Evolutionary conservation across 805 yeast species (phyloP).

Genomic region (Candida saitoana): DNA sequence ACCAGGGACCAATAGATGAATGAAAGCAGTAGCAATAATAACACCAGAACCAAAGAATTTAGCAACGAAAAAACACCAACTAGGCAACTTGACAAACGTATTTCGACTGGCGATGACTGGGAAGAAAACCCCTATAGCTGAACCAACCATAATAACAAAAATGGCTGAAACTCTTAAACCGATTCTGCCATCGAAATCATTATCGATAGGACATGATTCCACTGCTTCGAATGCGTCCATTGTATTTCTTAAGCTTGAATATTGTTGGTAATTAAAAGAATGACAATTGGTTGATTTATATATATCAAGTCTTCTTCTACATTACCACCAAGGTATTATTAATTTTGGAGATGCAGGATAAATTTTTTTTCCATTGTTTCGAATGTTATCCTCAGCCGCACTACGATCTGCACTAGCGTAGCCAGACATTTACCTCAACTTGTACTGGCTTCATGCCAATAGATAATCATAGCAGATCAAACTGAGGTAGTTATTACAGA

Average conservation of each 20-base stretch:
- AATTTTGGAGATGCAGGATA: background rate
- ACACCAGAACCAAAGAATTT: constrained; percentile 84
- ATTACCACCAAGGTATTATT: background rate
- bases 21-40: constrained; percentile 75
- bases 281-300: too few relatives aligned
- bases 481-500: too few relatives aligned
- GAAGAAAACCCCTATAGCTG: constrained; percentile 54
- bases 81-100: constrained; percentile 56
- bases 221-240: constrained; percentile 11
- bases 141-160: constrained; percentile 55
- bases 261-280: too few relatives aligned
- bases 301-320: too few relatives aligned
- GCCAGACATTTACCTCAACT: too few relatives aligned
- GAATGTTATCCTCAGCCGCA: background rate
- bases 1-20: constrained; percentile 72
- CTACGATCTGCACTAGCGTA: too few relatives aligned
- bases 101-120: constrained; percentile 59
- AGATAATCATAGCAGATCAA: too few relatives aligned
- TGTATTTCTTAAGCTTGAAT: constrained; percentile 10
- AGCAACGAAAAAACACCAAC: constrained; percentile 61
- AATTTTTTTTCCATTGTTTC: background rate
- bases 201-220: constrained; percentile 37
- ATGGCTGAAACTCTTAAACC: constrained; percentile 58
- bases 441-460: too few relatives aligned
- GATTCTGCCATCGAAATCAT: constrained; percentile 44